A percentile compares a stretch with the other conserved stretches of the same genome.
These are phyloP conservation scores for Fagus sylvatica DNA, from an alignment of 306 rosid genomes.

Conservation along the genomic window DNA sequence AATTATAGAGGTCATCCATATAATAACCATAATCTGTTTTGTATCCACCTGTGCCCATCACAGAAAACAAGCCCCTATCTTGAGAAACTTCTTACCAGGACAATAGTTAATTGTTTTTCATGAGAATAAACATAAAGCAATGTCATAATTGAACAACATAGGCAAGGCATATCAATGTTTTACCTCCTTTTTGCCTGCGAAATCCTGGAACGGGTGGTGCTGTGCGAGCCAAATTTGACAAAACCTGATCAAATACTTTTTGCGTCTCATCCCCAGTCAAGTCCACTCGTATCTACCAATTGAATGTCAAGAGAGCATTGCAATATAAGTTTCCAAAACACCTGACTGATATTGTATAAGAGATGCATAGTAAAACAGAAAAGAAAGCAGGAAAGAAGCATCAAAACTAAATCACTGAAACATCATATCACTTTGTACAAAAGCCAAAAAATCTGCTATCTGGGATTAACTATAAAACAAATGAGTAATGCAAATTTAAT, in stretches of 20 bases:
- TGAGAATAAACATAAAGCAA: background rate
- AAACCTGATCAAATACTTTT: conserved; percentile 58
- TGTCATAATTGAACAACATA: background rate
- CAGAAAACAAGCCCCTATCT: background rate
- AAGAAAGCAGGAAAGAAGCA: conserved; percentile 4
- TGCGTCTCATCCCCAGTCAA: conserved; percentile 70
- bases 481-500: background rate
- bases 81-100: background rate
- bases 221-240: conserved; percentile 58
- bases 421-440: conserved; percentile 1
- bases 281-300: conserved; percentile 72
- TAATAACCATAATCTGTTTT: background rate
- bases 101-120: background rate
- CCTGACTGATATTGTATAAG: too few relatives aligned
- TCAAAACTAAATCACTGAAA: background rate
- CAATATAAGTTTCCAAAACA: conserved; percentile 3
- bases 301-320: conserved; percentile 10
- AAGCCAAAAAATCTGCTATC: background rate
- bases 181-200: conserved; percentile 89
- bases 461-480: background rate
- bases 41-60: background rate
- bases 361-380: background rate
- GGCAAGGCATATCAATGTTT: background rate
- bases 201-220: conserved; percentile 93
- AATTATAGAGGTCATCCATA: background rate